Conservation (phyloP, 495 filamentous ascomycete genomes). For the Talaromyces ruber region DNA sequence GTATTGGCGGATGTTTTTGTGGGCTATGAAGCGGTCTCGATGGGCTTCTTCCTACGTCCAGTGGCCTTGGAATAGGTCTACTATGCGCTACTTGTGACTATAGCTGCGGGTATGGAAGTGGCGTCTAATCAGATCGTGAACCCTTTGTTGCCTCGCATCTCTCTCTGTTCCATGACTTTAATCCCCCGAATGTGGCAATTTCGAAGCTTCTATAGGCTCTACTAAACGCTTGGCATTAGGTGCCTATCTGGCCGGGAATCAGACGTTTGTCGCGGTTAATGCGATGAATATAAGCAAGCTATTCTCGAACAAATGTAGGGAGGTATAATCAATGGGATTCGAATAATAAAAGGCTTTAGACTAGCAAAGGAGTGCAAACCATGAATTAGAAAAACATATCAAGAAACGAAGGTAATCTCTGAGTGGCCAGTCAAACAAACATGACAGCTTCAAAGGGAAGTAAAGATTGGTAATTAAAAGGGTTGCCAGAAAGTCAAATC, state of each 20-base stretch:
- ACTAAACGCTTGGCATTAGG: background rate
- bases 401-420: constrained; percentile 2
- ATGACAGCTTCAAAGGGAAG: background rate
- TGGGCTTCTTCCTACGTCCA: background rate
- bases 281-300: background rate
- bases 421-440: background rate
- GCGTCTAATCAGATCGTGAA: background rate
- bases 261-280: background rate
- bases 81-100: background rate
- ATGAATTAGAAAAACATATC: background rate
- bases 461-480: background rate
- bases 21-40: background rate
- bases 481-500: background rate
- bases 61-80: background rate
- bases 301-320: background rate
- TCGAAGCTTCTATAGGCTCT: background rate
- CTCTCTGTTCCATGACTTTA: background rate
- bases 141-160: background rate
- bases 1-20: background rate
- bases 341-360: background rate
- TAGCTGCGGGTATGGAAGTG: background rate
- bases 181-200: background rate
- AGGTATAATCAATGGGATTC: background rate
- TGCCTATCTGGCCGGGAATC: background rate
- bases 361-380: background rate